phyloP scores from a whole-genome alignment of 2,329 filamentous ascomycete genomes.

The Davidsoniella virescens region DNA sequence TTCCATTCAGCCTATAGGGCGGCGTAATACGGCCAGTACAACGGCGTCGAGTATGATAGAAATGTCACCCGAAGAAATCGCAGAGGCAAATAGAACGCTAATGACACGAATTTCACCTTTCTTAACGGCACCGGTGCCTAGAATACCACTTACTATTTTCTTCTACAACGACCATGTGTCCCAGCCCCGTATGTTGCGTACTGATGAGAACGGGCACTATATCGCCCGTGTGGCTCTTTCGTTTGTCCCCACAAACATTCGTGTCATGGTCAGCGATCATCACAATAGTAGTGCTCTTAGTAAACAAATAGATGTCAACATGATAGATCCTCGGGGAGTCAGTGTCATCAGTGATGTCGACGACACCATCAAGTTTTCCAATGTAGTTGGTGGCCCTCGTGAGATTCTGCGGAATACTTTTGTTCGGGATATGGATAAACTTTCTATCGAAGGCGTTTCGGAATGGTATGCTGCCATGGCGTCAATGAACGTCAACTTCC shows the following conservation, averaged over 20 bases:
- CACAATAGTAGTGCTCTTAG: slow-evolving; percentile 49
- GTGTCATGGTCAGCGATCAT: slow-evolving; percentile 71
- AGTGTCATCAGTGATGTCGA: slow-evolving; percentile 96
- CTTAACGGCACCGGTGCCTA: slow-evolving; percentile 64
- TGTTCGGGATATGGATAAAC: slow-evolving; percentile 63
- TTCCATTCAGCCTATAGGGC: neutral
- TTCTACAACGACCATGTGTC: slow-evolving; percentile 82
- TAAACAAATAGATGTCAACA: slow-evolving; percentile 45
- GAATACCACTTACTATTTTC: slow-evolving; percentile 73
- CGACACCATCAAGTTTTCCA: slow-evolving; percentile 92
- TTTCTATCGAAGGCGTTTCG: slow-evolving; percentile 71
- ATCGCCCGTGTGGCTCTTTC: slow-evolving; percentile 62
- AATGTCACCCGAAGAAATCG: slow-evolving; percentile 54
- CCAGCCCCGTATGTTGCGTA: slow-evolving; percentile 68
- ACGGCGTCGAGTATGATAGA: neutral
- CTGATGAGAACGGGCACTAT: slow-evolving; percentile 84
- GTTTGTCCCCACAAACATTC: slow-evolving; percentile 79
- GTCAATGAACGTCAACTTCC: slow-evolving; percentile 68
- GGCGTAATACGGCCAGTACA: slow-evolving; percentile 1
- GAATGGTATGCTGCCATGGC: slow-evolving; percentile 77
- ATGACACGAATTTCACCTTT: slow-evolving; percentile 82
- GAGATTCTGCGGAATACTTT: slow-evolving; percentile 97
- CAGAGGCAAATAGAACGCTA: slow-evolving; percentile 67
- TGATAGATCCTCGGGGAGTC: slow-evolving; percentile 65
- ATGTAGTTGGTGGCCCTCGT: slow-evolving; percentile 69